These are phyloP conservation scores for Geranium incanum DNA, from an alignment of 441 rosid species.

Conservation along the genomic window DNA sequence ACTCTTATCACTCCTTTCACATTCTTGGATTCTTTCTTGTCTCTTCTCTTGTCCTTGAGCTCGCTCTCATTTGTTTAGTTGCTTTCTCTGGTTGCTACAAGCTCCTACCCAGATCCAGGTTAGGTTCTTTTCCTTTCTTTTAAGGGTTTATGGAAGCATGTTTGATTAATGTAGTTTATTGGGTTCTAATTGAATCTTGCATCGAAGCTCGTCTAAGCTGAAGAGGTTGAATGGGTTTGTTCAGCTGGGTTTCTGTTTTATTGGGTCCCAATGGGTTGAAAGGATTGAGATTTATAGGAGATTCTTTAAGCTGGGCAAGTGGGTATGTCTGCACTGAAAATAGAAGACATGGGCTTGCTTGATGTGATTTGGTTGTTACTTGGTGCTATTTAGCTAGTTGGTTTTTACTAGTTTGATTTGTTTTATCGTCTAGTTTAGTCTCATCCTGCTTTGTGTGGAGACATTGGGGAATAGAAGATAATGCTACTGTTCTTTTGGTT, in stretches of 20 bases:
- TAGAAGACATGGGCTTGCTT: background rate
- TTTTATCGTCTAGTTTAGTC: conserved; percentile 1
- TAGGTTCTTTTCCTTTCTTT: conserved; percentile 20
- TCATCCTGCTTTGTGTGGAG: background rate
- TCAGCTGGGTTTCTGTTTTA: conserved; percentile 8
- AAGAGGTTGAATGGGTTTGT: conserved; percentile 3
- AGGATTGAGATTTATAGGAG: background rate
- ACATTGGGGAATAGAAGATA: background rate
- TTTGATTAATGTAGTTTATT: conserved; percentile 15
- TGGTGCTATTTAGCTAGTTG: background rate
- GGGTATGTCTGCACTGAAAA: conserved; percentile 7
- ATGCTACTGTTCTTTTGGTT: background rate
- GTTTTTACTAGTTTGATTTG: conserved; percentile 11
- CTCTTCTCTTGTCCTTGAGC: conserved; percentile 5
- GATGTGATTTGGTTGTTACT: conserved; percentile 7
- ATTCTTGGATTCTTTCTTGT: background rate
- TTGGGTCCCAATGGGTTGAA: conserved; percentile 2
- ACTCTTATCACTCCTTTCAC: conserved; percentile 9
- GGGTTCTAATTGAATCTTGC: background rate
- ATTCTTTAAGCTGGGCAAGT: background rate
- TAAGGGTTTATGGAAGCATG: conserved; percentile 5
- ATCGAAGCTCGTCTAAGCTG: conserved; percentile 17
- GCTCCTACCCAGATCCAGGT: conserved; percentile 44
- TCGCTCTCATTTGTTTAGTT: conserved; percentile 10
- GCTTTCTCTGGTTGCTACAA: background rate